Percentiles rank a stretch among this genome's conserved stretches.
phyloP scores from a whole-genome alignment of 2,329 filamentous ascomycete genomes.

The Neofusicoccum sp. region DNA sequence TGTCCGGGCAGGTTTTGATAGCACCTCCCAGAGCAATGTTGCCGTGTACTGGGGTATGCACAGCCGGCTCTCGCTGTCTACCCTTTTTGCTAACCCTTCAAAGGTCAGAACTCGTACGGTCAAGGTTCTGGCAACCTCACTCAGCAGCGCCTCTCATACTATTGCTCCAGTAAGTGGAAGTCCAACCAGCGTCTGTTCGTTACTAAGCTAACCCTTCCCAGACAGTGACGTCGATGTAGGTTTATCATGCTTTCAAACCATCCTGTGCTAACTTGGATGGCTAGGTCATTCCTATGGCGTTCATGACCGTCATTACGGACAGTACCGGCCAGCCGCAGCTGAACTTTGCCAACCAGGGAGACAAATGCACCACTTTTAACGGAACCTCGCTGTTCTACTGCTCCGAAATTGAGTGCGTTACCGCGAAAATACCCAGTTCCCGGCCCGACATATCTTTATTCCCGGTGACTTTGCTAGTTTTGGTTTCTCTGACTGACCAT shows the following conservation, averaged over 20 bases:
- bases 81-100: not conserved
- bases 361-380: conserved; percentile 59
- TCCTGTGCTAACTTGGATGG: not conserved
- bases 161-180: conserved; percentile 55
- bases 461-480: too few relatives aligned
- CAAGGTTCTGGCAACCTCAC: conserved; percentile 43
- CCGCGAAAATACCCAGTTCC: too few relatives aligned
- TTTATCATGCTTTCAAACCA: not conserved
- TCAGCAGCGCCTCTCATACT: conserved; percentile 57
- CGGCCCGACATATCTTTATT: too few relatives aligned
- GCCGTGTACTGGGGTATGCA: conserved; percentile 65
- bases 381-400: conserved; percentile 61
- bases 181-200: conserved; percentile 7
- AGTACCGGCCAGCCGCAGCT: conserved; percentile 50
- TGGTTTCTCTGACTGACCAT: not conserved
- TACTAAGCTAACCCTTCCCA: conserved; percentile 2
- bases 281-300: conserved; percentile 61
- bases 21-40: conserved; percentile 46
- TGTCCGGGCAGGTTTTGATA: conserved; percentile 21
- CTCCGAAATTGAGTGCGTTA: conserved; percentile 60
- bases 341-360: conserved; percentile 65
- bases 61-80: not conserved
- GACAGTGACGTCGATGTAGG: conserved; percentile 47
- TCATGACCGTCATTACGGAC: conserved; percentile 58
- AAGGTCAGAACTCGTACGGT: conserved; percentile 60